Base-by-base conservation (phyloP, 2,329 filamentous ascomycete genomes). In the Phyllachora maydis region DNA sequence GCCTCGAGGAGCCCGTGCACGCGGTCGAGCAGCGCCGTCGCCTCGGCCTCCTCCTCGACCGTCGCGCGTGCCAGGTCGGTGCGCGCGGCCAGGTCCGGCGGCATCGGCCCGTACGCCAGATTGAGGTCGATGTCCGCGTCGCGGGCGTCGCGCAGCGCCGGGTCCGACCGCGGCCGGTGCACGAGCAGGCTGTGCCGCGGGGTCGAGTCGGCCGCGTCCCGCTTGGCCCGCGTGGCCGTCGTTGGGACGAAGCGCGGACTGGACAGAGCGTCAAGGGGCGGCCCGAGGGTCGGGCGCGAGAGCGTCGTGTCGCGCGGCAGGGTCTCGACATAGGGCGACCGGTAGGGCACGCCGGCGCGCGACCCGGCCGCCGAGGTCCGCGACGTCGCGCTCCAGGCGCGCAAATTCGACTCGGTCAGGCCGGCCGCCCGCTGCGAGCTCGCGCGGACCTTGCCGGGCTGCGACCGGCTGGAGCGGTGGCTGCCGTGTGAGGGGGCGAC, bases 71-170 rank as follows among this genome's bases (percentile, higher is more conserved):
- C 16, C 21, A 59, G 39, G 39, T 65, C 50, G 37, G 53, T 35
- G 35, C 54, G 42, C 45, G 47, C 25, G 39, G 51, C 42, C 48
- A 79, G 47, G 36, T 82, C 65, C 27, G 77, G 68, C 1, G 76
- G 77, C 0, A 88, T 56, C 24, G 78, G 71, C 29, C 85, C 85
- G 38, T 93, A 95, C 6, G 85, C 85, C 6, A 95, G 58, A 41
- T 92, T 63, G 77, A 91, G 82, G 40, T 93, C 85, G 35, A 92
- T 70, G 26, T 69, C 55, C 35, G 60, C 54, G 21, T 36, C 37
- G 30, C 35, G 35, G 11, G 22, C 33, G 33, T 9, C 6, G 14
- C 36, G 35, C 11, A 54, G 32, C 7, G 48, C 39, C 1, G 50
- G 43, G 11, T 56, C 49, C 5, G 58, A 58, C 13, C 35, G 30